Evolutionary conservation across 2,329 filamentous ascomycete species (phyloP).

Genomic region (Neofusicoccum umdonicola): DNA sequence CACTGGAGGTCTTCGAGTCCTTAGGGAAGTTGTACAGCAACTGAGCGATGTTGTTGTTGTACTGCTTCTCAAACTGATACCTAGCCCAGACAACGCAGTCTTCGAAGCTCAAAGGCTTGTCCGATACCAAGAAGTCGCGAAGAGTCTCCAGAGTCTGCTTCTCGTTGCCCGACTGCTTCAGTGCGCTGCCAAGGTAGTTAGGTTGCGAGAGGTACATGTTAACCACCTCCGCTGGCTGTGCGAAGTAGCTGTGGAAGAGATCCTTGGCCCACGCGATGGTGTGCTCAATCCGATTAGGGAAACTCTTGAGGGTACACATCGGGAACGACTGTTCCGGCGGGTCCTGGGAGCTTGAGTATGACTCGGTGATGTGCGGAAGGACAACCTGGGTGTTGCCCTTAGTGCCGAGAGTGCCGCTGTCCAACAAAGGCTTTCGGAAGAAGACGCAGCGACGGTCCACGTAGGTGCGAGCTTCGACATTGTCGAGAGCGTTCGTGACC

Average conservation of each 20-base stretch:
- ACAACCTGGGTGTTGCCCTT: slow-evolving; percentile 99
- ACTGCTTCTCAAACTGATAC: slow-evolving; percentile 91
- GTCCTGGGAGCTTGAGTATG: slow-evolving; percentile 95
- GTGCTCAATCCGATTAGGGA: slow-evolving; percentile 97
- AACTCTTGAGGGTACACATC: slow-evolving; percentile 96
- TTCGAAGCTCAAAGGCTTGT: slow-evolving; percentile 88
- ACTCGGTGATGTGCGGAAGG: slow-evolving; percentile 86
- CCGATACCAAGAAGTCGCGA: slow-evolving; percentile 83
- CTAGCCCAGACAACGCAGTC: slow-evolving; percentile 97
- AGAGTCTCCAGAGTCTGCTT: slow-evolving; percentile 90
- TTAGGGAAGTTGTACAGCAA: slow-evolving; percentile 96
- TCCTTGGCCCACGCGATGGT: slow-evolving; percentile 98
- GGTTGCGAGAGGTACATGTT: slow-evolving; percentile 91
- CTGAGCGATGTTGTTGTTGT: slow-evolving; percentile 94
- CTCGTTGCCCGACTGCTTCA: slow-evolving; percentile 93
- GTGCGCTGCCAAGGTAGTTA: slow-evolving; percentile 79
- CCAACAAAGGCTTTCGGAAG: slow-evolving; percentile 93
- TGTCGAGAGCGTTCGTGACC: slow-evolving; percentile 96
- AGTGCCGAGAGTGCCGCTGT: slow-evolving; percentile 96
- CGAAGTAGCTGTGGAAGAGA: slow-evolving; percentile 90
- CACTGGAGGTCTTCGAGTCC: slow-evolving; percentile 82
- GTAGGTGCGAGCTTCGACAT: slow-evolving; percentile 94
- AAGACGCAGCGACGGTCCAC: slow-evolving; percentile 96
- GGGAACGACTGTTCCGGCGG: slow-evolving; percentile 98
- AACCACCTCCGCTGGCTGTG: slow-evolving; percentile 88